Conservation (phyloP, 192 early-diverging fungal genomes). For the Thoreauomyces humboldtii region DNA sequence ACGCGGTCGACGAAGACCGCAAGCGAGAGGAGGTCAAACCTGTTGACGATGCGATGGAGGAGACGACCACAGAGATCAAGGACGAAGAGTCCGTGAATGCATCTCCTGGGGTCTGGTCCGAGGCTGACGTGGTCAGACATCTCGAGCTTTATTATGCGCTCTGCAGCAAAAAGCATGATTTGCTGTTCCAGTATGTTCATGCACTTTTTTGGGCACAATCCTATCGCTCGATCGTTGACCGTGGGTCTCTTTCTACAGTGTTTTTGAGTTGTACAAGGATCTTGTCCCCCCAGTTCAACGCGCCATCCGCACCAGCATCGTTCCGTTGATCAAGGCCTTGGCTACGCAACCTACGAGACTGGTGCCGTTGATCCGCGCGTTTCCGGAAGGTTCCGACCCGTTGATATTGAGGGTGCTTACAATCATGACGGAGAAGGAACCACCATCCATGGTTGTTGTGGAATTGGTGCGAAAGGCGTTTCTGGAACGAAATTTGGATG, state of each 20-base stretch:
- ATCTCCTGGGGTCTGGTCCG: constrained; percentile 38
- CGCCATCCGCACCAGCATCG: constrained; percentile 56
- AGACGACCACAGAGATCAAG: background rate
- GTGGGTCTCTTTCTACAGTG: constrained; percentile 31
- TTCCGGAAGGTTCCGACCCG: constrained; percentile 69
- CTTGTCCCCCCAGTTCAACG: constrained; percentile 42
- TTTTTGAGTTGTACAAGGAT: constrained; percentile 50
- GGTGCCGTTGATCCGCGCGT: constrained; percentile 55
- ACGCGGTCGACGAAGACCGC: constrained; percentile 23
- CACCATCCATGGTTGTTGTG: constrained; percentile 51
- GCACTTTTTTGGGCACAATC: background rate
- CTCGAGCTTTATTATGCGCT: constrained; percentile 77
- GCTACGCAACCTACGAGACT: constrained; percentile 45
- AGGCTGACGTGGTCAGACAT: constrained; percentile 62
- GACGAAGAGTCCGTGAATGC: constrained; percentile 1
- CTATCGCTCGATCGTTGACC: too few species aligned
- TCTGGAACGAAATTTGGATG: constrained; percentile 55
- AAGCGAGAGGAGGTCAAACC: background rate
- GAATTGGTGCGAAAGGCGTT: constrained; percentile 52
- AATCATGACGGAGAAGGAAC: constrained; percentile 62
- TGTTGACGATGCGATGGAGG: constrained; percentile 5
- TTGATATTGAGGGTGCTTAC: constrained; percentile 62
- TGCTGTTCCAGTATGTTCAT: constrained; percentile 55
- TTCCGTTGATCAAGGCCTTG: constrained; percentile 66
- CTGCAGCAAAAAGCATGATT: constrained; percentile 66